Base-by-base conservation (phyloP, 2,329 filamentous ascomycete species). In the Colletotrichum aenigma region DNA sequence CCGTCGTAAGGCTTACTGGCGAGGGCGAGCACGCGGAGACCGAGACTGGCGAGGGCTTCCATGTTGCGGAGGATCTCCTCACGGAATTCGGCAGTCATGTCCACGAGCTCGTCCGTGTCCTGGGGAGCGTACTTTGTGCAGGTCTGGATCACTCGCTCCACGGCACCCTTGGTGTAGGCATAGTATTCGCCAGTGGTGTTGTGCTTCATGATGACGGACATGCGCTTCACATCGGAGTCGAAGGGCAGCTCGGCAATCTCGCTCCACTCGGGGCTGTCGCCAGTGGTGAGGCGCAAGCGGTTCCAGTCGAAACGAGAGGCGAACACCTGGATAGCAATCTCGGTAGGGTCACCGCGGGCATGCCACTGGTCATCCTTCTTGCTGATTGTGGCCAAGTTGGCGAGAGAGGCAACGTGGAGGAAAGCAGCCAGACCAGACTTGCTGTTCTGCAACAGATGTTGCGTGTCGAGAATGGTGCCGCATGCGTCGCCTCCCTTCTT, bases 261-360 rank as follows among this genome's bases (percentile, higher is more conserved):
- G 26, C 83, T 84, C 89, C 89, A 91, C 48, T 84, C 77, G 0
- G 87, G 83, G 9, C 82, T 83, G 2, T 87, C 84, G 0, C 48
- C 66, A 1, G 56, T 56, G 7, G 86, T 87, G 78, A 88, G 88
- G 28, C 84, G 83, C 16, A 86, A 82, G 24, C 89, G 86, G 66
- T 90, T 89, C 86, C 89, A 90, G 43, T 89, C 85, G 79, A 94
- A 94, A 7, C 92, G 90, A 62, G 87, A 89, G 16, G 91, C 91
- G 76, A 94, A 92, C 2, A 94, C 92, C 77, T 93, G 91, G 28
- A 94, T 91, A 5, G 92, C 92, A 72, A 93, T 93, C 78, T 94
- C 92, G 1, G 92, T 94, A 1, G 91, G 90, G 79, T 92, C 90
- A 36, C 91, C 91, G 55, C 89, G 87, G 56, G 90, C 89, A 61